These are phyloP conservation scores for Copromyces sp. DNA, from an alignment of 495 filamentous ascomycete species.

Conservation along the genomic window DNA sequence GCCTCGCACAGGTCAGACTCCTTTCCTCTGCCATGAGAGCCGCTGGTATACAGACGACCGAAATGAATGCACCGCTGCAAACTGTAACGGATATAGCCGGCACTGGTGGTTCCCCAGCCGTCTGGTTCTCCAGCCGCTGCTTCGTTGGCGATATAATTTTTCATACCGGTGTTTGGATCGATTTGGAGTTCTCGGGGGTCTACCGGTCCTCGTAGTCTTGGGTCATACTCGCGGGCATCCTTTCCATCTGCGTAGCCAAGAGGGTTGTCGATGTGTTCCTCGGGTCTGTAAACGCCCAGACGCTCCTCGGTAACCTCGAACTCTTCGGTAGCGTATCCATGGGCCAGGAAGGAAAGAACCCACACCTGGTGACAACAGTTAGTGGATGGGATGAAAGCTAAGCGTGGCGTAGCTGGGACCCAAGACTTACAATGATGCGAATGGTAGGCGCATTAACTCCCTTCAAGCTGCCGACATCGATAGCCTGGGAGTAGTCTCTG, in stretches of 20 bases:
- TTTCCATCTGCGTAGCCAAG: slow-evolving; percentile 82
- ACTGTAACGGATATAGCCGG: slow-evolving; percentile 82
- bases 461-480: slow-evolving; percentile 88
- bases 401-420: slow-evolving; percentile 11
- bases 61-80: slow-evolving; percentile 80
- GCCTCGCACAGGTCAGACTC: slow-evolving; percentile 88
- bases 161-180: slow-evolving; percentile 84
- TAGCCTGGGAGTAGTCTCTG: slow-evolving; percentile 72
- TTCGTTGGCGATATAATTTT: slow-evolving; percentile 98
- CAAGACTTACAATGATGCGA: slow-evolving; percentile 51
- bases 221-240: slow-evolving; percentile 77
- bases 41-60: slow-evolving; percentile 74
- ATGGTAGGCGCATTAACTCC: slow-evolving; percentile 84
- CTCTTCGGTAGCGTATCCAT: slow-evolving; percentile 93
- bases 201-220: slow-evolving; percentile 71
- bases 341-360: slow-evolving; percentile 84
- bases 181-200: slow-evolving; percentile 67
- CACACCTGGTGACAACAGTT: slow-evolving; percentile 38
- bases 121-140: slow-evolving; percentile 14
- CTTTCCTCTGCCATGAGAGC: slow-evolving; percentile 50
- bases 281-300: slow-evolving; percentile 84
- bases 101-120: slow-evolving; percentile 69
- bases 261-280: slow-evolving; percentile 91
- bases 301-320: slow-evolving; percentile 93
- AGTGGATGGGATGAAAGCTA: slow-evolving; percentile 1